A percentile compares a stretch with the other conserved stretches of the same genome.
Conservation (phyloP, 1,139 yeast species). For the Geotrichum europaeum region DNA sequence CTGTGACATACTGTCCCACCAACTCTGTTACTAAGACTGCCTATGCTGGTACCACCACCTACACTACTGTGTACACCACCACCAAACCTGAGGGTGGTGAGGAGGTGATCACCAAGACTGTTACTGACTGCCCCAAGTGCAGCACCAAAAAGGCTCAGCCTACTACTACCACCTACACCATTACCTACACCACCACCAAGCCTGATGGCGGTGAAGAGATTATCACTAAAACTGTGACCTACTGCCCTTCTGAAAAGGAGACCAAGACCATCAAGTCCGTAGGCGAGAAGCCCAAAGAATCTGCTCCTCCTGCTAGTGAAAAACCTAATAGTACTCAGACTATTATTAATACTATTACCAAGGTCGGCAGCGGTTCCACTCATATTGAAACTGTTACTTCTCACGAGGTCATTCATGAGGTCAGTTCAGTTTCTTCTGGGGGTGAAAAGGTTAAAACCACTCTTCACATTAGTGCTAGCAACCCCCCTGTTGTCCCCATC, state of each 20-base stretch:
- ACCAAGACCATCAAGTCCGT: neutral
- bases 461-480: neutral
- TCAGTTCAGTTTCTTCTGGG: neutral
- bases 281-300: neutral
- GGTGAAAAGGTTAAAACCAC: neutral
- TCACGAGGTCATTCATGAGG: neutral
- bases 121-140: neutral
- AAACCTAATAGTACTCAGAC: neutral
- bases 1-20: neutral
- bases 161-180: neutral
- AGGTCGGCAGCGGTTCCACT: neutral
- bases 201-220: neutral
- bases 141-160: neutral
- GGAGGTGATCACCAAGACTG: neutral
- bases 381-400: neutral
- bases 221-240: slow-evolving; percentile 1
- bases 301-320: neutral
- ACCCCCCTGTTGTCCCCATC: neutral
- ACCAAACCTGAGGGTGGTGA: neutral
- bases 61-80: neutral
- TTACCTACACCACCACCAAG: neutral
- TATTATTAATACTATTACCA: neutral
- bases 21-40: neutral
- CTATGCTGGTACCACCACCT: neutral
- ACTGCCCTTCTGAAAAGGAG: neutral